Evolutionary conservation across 306 rosid species (phyloP).

Genomic region (Prinsepia uniflora): DNA sequence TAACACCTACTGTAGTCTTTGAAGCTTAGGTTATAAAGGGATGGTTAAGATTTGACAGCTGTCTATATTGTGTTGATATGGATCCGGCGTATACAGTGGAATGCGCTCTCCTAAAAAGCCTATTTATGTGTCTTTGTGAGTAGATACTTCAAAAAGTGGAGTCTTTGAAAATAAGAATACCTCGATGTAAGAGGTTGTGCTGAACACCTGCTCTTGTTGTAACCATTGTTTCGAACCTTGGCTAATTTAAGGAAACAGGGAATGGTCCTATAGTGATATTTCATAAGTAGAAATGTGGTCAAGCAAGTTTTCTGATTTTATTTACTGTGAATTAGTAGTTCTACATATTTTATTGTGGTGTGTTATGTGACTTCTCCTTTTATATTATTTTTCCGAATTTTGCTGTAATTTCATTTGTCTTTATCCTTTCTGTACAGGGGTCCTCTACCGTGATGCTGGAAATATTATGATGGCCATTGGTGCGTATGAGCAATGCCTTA

Average conservation of each 20-base stretch:
- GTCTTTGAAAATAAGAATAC: background rate
- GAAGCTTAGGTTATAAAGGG: background rate
- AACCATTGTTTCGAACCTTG: background rate
- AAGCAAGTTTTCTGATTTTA: background rate
- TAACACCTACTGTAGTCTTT: background rate
- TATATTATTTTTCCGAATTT: background rate
- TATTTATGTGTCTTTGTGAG: no score
- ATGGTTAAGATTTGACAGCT: background rate
- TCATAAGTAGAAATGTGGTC: background rate
- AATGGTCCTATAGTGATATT: background rate
- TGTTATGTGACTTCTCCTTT: background rate
- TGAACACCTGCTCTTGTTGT: background rate
- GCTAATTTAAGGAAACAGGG: background rate
- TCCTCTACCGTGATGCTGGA: conserved; percentile 95
- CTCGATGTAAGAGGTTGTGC: background rate
- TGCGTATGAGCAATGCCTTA: conserved; percentile 93
- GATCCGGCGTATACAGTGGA: no score
- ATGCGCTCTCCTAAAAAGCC: no score
- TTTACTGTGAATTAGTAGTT: background rate
- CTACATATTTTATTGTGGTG: background rate
- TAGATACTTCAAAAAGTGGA: background rate
- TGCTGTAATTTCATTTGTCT: conserved; percentile 16
- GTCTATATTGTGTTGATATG: no score
- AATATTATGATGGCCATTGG: conserved; percentile 73
- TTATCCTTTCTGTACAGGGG: conserved; percentile 54